These are phyloP conservation scores for Magnusiomyces fungicola DNA, from an alignment of 1,139 yeast species.

Conservation along the genomic window DNA sequence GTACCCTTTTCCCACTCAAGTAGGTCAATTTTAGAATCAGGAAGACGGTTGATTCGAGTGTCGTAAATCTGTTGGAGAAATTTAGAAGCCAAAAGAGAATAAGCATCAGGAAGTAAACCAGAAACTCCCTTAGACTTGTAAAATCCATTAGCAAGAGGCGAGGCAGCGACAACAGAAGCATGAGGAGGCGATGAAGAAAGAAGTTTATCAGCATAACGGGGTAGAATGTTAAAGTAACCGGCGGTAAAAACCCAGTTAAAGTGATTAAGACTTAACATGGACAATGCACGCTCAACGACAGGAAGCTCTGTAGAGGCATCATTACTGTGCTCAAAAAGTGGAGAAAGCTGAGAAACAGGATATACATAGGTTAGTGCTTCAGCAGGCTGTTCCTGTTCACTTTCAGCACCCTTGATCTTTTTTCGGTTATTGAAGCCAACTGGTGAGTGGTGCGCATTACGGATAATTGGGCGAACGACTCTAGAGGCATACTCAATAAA, in stretches of 20 bases:
- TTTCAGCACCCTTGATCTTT: slow-evolving; percentile 12
- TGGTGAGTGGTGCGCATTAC: slow-evolving; percentile 14
- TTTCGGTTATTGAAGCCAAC: no score
- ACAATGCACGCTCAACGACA: slow-evolving; percentile 52
- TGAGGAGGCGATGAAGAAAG: slow-evolving; percentile 47
- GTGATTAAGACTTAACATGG: slow-evolving; percentile 47
- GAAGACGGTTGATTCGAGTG: slow-evolving; percentile 17
- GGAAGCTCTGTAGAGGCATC: slow-evolving; percentile 77
- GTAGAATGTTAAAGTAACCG: slow-evolving; percentile 90
- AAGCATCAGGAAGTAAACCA: slow-evolving; percentile 78
- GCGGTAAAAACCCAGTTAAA: slow-evolving; percentile 88
- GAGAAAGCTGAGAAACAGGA: slow-evolving; percentile 89
- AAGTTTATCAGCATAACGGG: slow-evolving; percentile 58
- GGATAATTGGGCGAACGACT: slow-evolving; percentile 49
- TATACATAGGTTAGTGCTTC: slow-evolving; percentile 64
- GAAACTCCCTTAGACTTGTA: slow-evolving; percentile 80
- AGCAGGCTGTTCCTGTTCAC: slow-evolving; percentile 14
- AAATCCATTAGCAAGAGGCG: slow-evolving; percentile 88
- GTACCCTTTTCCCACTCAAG: slow-evolving; percentile 84
- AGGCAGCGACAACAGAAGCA: slow-evolving; percentile 77
- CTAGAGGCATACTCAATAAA: slow-evolving; percentile 55
- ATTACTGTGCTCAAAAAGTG: slow-evolving; percentile 45
- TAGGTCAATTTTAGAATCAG: slow-evolving; percentile 38
- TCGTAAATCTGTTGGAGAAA: slow-evolving; percentile 52
- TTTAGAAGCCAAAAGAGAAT: slow-evolving; percentile 62